Percentiles rank a stretch among this genome's conserved stretches.
Conservation (phyloP, 2,329 filamentous ascomycete genomes). For the Fusarium sp. region DNA sequence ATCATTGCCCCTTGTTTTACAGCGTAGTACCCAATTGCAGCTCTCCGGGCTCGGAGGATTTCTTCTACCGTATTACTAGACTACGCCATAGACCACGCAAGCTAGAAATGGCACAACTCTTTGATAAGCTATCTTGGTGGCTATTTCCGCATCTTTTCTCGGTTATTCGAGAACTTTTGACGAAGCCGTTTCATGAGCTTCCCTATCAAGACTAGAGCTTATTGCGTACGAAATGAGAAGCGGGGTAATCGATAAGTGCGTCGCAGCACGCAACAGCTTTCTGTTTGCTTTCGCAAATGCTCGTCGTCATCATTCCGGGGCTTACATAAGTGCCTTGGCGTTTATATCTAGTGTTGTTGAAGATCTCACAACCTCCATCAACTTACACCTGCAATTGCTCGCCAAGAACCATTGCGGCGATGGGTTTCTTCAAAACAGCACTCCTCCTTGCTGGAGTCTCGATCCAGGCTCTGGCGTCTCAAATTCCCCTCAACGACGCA, state of each 20-base stretch:
- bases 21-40: neutral
- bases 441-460: conserved; percentile 12
- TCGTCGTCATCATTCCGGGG: conserved; percentile 5
- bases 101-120: neutral
- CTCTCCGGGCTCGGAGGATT: neutral
- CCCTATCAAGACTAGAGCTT: conserved; percentile 27
- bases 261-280: conserved; percentile 1
- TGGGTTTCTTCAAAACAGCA: conserved; percentile 15
- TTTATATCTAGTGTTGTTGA: neutral
- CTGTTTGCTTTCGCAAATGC: neutral
- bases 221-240: neutral
- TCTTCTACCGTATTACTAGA: neutral
- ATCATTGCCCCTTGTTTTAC: neutral
- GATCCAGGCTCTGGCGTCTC: neutral
- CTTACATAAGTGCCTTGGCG: conserved; percentile 17
- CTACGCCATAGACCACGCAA: neutral
- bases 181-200: conserved; percentile 2
- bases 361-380: neutral
- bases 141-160: neutral
- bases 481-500: neutral
- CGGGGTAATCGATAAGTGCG: conserved; percentile 7
- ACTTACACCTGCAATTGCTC: neutral
- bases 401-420: neutral
- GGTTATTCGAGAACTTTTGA: neutral
- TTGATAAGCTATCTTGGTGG: conserved; percentile 1